Base-by-base conservation (phyloP, 2,329 filamentous ascomycete genomes). In the Zymoseptoria brevis region DNA sequence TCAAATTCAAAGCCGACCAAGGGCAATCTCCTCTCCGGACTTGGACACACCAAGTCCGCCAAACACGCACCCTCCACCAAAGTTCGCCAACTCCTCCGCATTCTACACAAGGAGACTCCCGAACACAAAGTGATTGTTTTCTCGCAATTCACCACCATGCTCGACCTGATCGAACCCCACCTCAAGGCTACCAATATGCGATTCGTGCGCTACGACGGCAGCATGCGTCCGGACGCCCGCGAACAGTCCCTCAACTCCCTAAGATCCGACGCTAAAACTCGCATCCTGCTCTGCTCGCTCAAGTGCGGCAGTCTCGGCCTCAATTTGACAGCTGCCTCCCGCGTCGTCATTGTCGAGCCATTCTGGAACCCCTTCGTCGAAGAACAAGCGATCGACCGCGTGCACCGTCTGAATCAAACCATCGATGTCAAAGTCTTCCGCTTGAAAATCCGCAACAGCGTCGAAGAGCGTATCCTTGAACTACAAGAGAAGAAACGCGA, bases 341-440 rank as follows among this genome's bases (percentile, higher is more conserved):
- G 94, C 19, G 94, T 99, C 3, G 86, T 99, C 56, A 96, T 99
- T 67, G 80, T 99, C 50, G 94, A 99, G 74, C 94, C 94, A 0
- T 99, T 99, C 75, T 99, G 94, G 94, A 99, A 99, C 74, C 94
- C 66, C 0, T 99, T 99, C 71, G 90, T 99, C 35, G 94, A 99
- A 78, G 94, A 99, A 74, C 94, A 99, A 79, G 94, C 94, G 54
- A 99, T 99, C 67, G 94, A 99, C 75, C 90, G 94, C 57, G 94
- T 99, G 24, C 94, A 99, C 73, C 90, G 94, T n/a, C 87, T 99
- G 56, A 97, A 96, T 49, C 94, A 99, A 75, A 96, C 90, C 1
- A 82, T 93, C 49, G 92, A 97, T 71, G 94, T 99, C 35, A 85
- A 93, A 58, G 90, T 99, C 63, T 99, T 96, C 80, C 95, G 94